A percentile compares a stretch with the other conserved stretches of the same genome.
phyloP scores from a whole-genome alignment of 73 alveolate genomes.

The Tetrahymena malaccensis region DNA sequence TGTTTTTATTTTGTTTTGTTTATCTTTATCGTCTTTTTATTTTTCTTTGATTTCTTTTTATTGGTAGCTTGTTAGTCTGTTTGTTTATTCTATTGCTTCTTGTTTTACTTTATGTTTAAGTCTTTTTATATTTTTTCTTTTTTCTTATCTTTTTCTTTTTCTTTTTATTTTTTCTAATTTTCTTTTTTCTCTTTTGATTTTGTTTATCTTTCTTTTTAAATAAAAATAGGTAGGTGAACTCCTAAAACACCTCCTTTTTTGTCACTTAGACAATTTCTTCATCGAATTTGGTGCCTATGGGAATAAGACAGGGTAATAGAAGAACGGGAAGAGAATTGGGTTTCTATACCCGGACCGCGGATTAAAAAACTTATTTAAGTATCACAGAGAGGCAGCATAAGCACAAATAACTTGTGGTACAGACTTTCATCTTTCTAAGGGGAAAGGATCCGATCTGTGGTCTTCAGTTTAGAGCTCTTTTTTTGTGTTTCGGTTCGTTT shows the following conservation, averaged over 20 bases:
- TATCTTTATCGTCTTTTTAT: too few relatives aligned
- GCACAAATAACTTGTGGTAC: not conserved
- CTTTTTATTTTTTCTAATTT: not conserved
- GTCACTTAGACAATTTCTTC: not conserved
- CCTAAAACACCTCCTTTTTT: not conserved
- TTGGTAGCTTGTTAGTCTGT: not conserved
- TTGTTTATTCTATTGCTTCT: not conserved
- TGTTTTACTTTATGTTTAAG: not conserved
- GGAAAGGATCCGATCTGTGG: not conserved
- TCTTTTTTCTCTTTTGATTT: not conserved
- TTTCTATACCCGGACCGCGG: slow-evolving; percentile 1
- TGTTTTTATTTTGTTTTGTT: too few relatives aligned
- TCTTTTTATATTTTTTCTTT: not conserved
- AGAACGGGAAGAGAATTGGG: slow-evolving; percentile 1
- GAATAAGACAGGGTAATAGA: not conserved
- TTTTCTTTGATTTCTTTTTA: too few relatives aligned
- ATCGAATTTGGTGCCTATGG: not conserved
- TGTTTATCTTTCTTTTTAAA: not conserved
- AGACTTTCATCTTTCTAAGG: not conserved
- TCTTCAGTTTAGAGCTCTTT: not conserved
- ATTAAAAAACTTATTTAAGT: not conserved
- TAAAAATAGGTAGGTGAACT: not conserved
- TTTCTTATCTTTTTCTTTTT: not conserved
- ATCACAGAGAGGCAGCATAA: not conserved
- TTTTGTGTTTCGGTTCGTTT: not conserved